Evolutionary conservation across 2,329 filamentous ascomycete genomes (phyloP), one percentile per base, ranked within the genome.

Genomic region (Phoma sp.): DNA sequence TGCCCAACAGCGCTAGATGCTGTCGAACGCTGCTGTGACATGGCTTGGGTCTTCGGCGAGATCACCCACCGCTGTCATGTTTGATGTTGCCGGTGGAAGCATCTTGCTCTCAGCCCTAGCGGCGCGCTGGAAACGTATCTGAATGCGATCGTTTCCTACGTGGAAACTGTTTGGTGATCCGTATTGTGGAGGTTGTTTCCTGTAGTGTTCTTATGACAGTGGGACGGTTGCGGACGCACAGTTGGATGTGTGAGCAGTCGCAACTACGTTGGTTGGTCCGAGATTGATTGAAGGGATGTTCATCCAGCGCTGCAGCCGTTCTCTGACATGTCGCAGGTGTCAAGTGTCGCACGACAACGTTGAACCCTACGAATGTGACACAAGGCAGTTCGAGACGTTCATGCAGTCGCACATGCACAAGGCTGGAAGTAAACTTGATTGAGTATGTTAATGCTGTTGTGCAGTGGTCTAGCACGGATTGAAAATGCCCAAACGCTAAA

Each of bases 281-380:
- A 41, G 21, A 27, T 35, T 41, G 37, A 48, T 19, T 32, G 24
- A 39, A 37, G 32, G 32, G 12, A 21, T 10, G 25, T 24, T 13
- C 10, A 15, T 25, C 19, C 25, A 38, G 48, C 40, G 40, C 44
- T 21, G 27, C 48, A 51, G 40, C 32, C 21, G 27, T 33, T 43
- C 33, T 51, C 48, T 39, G 40, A 51, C 48, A 36, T 33, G 48
- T 51, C 40, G 48, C 40, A 51, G 33, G 33, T 39, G 40, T 33
- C 40, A 44, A n/a, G 8, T 39, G 48, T 51, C 48, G 48, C 48
- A 44, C 33, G 32, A 51, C 17, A 32, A 6, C 40, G 25, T 44
- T 51, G 48, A 9, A 19, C 2, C 25, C 40, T 35, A 19, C 8
- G 15, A 6, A 7, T 21, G 27, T 43, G 27, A 33, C 13, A 51